A percentile compares a stretch with the other conserved stretches of the same genome.
Conservation (phyloP, 1,284 basidiomycete genomes). For the Singerocomus inundabilis region DNA sequence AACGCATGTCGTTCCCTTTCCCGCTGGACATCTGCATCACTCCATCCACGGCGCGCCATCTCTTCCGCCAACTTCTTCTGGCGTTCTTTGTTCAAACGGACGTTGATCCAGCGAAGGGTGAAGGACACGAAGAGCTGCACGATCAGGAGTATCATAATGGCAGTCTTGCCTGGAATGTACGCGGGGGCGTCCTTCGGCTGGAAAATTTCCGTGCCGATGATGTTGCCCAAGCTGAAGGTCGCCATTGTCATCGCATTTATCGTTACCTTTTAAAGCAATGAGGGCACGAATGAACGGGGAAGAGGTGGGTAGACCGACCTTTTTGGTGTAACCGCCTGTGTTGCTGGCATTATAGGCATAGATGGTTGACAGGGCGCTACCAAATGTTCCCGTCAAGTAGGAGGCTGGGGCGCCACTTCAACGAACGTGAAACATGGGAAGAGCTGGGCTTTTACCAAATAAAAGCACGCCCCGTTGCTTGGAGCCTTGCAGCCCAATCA, state of each 20-base stretch:
- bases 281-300: not conserved
- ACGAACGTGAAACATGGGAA: not conserved
- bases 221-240: slow-evolving; percentile 33
- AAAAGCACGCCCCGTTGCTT: slow-evolving; percentile 53
- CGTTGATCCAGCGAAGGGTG: slow-evolving; percentile 27
- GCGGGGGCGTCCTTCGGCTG: slow-evolving; percentile 36
- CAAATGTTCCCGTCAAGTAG: slow-evolving; percentile 60
- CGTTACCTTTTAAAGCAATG: slow-evolving; percentile 25
- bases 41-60: slow-evolving; percentile 30
- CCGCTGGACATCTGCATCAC: slow-evolving; percentile 31
- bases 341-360: slow-evolving; percentile 70
- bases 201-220: slow-evolving; percentile 35
- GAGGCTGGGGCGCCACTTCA: slow-evolving; percentile 36
- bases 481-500: slow-evolving; percentile 55
- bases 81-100: slow-evolving; percentile 25
- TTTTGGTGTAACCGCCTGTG: slow-evolving; percentile 67
- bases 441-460: slow-evolving; percentile 44
- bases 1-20: slow-evolving; percentile 37
- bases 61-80: slow-evolving; percentile 16
- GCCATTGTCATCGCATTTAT: slow-evolving; percentile 34
- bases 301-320: slow-evolving; percentile 31
- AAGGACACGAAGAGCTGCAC: slow-evolving; percentile 19
- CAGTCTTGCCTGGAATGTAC: slow-evolving; percentile 36
- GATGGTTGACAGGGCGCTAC: slow-evolving; percentile 57
- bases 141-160: slow-evolving; percentile 31